phyloP scores from a whole-genome alignment of 2,329 filamentous ascomycete genomes.

The Teratosphaeria pseudoeucalypti region DNA sequence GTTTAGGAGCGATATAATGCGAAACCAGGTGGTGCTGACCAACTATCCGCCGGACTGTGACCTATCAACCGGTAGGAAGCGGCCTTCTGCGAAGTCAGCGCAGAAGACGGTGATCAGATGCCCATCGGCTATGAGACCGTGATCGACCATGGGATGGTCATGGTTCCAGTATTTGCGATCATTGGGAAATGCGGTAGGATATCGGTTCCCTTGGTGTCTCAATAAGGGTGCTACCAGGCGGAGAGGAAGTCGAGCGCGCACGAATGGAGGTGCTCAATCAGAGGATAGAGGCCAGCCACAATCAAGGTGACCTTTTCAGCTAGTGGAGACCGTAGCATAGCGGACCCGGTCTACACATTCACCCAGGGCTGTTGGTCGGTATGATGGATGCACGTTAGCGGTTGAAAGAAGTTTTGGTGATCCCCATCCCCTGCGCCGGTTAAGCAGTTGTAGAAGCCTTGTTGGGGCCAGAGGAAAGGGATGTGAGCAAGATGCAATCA shows the following conservation, averaged over 20 bases:
- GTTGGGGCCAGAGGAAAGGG: too few species aligned
- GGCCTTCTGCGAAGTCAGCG: background rate
- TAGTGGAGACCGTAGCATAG: too few species aligned
- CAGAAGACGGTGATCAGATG: background rate
- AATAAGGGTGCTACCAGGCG: background rate
- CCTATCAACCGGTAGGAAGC: background rate
- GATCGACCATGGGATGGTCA: background rate
- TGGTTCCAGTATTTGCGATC: background rate
- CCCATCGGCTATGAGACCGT: background rate
- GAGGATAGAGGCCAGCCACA: background rate
- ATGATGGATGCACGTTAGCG: too few species aligned
- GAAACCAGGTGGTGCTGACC: background rate
- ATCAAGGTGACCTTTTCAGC: too few species aligned
- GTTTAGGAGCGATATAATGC: background rate
- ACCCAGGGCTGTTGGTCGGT: too few species aligned
- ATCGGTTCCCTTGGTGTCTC: background rate
- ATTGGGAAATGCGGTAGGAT: background rate
- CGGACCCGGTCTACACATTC: too few species aligned
- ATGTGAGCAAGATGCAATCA: too few species aligned
- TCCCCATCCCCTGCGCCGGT: too few species aligned
- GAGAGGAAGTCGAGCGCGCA: background rate
- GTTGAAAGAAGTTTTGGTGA: too few species aligned
- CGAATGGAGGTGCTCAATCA: background rate
- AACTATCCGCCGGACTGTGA: background rate
- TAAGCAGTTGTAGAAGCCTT: too few species aligned